Base-by-base conservation (phyloP, 495 filamentous ascomycete genomes). In the Penicillium lagena region DNA sequence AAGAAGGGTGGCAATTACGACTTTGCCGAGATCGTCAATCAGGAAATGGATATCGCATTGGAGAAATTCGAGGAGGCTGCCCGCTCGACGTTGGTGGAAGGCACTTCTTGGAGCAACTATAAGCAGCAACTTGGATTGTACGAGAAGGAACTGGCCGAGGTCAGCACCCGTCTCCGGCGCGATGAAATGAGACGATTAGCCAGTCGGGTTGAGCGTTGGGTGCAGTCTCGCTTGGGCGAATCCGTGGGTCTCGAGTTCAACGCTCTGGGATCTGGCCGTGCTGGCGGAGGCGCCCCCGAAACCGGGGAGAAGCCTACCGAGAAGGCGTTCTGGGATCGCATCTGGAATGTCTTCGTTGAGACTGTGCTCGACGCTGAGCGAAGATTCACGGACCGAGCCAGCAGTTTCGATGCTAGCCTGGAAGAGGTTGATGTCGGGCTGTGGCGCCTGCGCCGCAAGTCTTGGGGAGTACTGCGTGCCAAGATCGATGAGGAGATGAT, bases 401-500 rank as follows among this genome's bases (percentile, higher is more conserved):
- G 82, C 58, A 91, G 88, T 70, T 96, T 96, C 59, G 89, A 97
- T 62, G 94, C 93, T 13, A 89, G 79, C 46, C 71, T 87, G 42
- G 89, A 90, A 33, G 93, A 98, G 62, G 89, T 95, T 29, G 86
- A 95, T 52, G 83, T 96, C 30, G 93, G 94, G 3, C 75, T 95
- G 2, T 98, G 93, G 93, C 76, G 90, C 41, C 67, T 98, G 34
- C 80, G 91, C 45, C 79, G 90, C 46, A 96, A 96, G 71, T 90
- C 86, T 30, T 98, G 94, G 94, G 86, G 82, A 22, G 91, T 90
- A 7, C 70, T 98, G 43, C 77, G 85, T 29, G 82, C 86, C 35
- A 95, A 87, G 68, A 87, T 98, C 52, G 94, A 96, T 14, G 93
- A 98, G 61, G 93, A 98, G 63, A 89, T 97, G 63, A 91, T 90